Percentiles rank a stretch among this genome's conserved stretches.
These are phyloP conservation scores for Gnaphalium uliginosum DNA, from an alignment of 129 eudicot species.

Conservation along the genomic window DNA sequence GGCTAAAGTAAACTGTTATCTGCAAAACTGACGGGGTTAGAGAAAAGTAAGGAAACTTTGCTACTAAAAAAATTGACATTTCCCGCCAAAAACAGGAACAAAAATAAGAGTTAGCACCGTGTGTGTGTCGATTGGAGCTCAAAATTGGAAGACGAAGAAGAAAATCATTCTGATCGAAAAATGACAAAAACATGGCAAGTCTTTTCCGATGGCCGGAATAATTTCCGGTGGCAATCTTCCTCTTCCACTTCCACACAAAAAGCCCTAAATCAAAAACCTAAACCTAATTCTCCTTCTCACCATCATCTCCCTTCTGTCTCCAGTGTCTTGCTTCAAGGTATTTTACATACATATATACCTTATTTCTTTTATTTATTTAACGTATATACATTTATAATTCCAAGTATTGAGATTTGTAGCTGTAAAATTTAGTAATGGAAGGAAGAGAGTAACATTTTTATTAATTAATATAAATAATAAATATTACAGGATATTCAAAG, in stretches of 20 bases:
- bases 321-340: slow-evolving; percentile 37
- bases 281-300: slow-evolving; percentile 28
- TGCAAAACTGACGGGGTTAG: too few relatives aligned
- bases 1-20: too few relatives aligned
- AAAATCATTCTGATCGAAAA: too few relatives aligned
- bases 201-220: slow-evolving; percentile 49
- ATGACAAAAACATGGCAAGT: slow-evolving; percentile 59
- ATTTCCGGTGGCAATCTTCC: slow-evolving; percentile 65
- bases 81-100: too few relatives aligned
- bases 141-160: too few relatives aligned
- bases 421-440: background rate
- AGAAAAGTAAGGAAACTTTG: too few relatives aligned
- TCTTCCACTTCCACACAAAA: slow-evolving; percentile 25
- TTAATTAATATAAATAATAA: background rate
- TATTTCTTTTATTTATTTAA: background rate
- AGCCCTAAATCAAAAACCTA: slow-evolving; percentile 34
- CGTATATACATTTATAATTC: background rate
- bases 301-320: slow-evolving; percentile 34
- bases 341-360: too few relatives aligned
- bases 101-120: too few relatives aligned
- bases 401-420: background rate
- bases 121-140: too few relatives aligned
- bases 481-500: slow-evolving; percentile 48
- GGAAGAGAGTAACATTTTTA: background rate
- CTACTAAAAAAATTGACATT: too few relatives aligned